Percentiles rank a stretch among this genome's conserved stretches.
phyloP scores from a whole-genome alignment of 106 monocot genomes.

The Xerophyta viscosa region DNA sequence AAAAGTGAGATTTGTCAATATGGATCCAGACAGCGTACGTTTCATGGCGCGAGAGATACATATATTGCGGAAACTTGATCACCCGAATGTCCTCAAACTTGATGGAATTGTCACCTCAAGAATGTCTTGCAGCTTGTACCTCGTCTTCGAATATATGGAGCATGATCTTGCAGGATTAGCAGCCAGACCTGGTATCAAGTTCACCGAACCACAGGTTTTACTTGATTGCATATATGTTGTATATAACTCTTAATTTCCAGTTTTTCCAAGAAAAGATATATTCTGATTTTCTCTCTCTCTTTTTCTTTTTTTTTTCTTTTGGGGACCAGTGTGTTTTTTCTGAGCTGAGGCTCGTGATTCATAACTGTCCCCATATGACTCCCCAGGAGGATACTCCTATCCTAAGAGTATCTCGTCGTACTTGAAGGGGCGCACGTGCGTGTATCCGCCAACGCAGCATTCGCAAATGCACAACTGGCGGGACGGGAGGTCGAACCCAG shows the following conservation, averaged over 20 bases:
- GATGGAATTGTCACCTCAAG: slow-evolving; percentile 57
- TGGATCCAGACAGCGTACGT: slow-evolving; percentile 65
- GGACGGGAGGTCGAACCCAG: too few relatives aligned
- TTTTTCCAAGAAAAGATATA: background rate
- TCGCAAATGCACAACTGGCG: too few relatives aligned
- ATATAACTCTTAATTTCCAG: background rate
- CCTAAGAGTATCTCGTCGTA: too few relatives aligned
- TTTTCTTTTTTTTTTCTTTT: background rate
- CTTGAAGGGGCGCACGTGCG: too few relatives aligned
- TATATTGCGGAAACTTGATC: slow-evolving; percentile 56
- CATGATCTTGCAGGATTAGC: slow-evolving; percentile 66
- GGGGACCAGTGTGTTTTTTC: too few relatives aligned
- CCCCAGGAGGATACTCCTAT: too few relatives aligned
- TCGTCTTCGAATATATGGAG: slow-evolving; percentile 73
- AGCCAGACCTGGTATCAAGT: slow-evolving; percentile 54
- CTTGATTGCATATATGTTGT: too few relatives aligned
- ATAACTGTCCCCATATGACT: too few relatives aligned
- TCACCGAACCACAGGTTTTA: slow-evolving; percentile 56
- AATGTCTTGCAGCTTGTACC: slow-evolving; percentile 51
- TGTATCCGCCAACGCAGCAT: too few relatives aligned
- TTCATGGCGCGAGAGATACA: slow-evolving; percentile 81
- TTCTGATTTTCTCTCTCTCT: background rate
- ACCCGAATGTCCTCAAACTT: slow-evolving; percentile 63
- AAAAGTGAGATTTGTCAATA: slow-evolving; percentile 62
- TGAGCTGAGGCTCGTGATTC: too few relatives aligned